Conservation (phyloP, 352 stramenopile genomes). For the Thalassiosira gravida region DNA sequence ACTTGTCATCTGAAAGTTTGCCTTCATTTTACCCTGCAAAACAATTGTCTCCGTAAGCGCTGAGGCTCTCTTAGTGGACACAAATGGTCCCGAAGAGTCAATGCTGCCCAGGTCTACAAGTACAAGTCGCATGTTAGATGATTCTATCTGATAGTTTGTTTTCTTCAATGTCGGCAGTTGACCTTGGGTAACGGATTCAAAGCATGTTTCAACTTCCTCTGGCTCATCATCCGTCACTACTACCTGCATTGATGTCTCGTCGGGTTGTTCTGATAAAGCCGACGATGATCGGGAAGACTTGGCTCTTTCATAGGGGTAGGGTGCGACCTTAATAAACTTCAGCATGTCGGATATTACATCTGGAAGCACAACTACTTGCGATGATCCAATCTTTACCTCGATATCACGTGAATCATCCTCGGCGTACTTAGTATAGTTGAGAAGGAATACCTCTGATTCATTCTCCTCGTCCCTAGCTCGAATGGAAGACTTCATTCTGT, state of each 20-base stretch:
- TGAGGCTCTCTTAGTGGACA: conserved; percentile 38
- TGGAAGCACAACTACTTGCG: conserved; percentile 80
- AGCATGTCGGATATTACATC: conserved; percentile 81
- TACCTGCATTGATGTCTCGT: conserved; percentile 32
- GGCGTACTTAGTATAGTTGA: conserved; percentile 74
- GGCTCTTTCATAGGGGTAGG: conserved; percentile 10
- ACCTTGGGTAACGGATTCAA: conserved; percentile 20
- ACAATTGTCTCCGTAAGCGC: conserved; percentile 79
- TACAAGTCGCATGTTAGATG: conserved; percentile 65
- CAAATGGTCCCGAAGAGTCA: conserved; percentile 53
- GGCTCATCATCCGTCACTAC: conserved; percentile 45
- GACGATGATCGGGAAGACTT: conserved; percentile 16
- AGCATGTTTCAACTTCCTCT: conserved; percentile 55
- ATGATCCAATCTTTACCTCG: conserved; percentile 77
- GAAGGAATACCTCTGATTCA: conserved; percentile 71
- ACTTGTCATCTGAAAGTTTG: conserved; percentile 56
- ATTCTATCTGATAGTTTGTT: conserved; percentile 64
- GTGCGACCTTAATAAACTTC: conserved; percentile 62
- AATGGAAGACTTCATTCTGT: conserved; percentile 6
- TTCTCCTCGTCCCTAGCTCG: neutral
- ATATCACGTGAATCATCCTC: conserved; percentile 60
- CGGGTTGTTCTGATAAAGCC: conserved; percentile 15
- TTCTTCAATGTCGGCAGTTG: conserved; percentile 39
- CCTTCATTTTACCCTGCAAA: conserved; percentile 77
- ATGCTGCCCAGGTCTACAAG: conserved; percentile 65